A percentile compares a stretch with the other conserved stretches of the same genome.
phyloP scores from a whole-genome alignment of 306 rosid genomes.

The Gynostemma pentaphyllum region DNA sequence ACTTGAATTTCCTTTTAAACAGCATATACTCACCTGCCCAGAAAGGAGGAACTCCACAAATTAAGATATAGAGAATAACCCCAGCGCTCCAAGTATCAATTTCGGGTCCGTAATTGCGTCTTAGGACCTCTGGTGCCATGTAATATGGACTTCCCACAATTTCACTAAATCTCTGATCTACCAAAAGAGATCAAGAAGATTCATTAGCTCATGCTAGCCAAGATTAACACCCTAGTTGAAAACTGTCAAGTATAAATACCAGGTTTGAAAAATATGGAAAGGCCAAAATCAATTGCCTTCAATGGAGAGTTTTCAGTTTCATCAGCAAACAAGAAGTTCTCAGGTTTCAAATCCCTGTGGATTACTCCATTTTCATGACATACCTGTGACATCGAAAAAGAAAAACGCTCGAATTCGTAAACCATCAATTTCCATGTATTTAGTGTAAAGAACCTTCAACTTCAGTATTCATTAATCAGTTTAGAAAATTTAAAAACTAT shows the following conservation, averaged over 20 bases:
- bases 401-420: background rate
- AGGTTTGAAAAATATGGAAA: conserved; percentile 51
- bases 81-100: conserved; percentile 94
- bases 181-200: background rate
- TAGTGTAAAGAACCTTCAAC: background rate
- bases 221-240: background rate
- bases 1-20: background rate
- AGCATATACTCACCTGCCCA: conserved; percentile 65
- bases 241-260: conserved; percentile 27
- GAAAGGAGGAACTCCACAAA: conserved; percentile 96
- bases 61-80: conserved; percentile 79
- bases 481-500: background rate
- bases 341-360: conserved; percentile 88
- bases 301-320: conserved; percentile 38
- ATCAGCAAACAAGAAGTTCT: conserved; percentile 77
- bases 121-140: conserved; percentile 95
- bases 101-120: conserved; percentile 79
- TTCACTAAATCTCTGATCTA: conserved; percentile 79
- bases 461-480: background rate
- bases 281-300: conserved; percentile 92
- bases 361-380: conserved; percentile 83
- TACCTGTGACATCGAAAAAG: conserved; percentile 32
- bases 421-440: background rate
- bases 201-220: background rate
- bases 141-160: conserved; percentile 98